Conservation (phyloP, 2,329 filamentous ascomycete species). For the Neopestalotiopsis sp. region DNA sequence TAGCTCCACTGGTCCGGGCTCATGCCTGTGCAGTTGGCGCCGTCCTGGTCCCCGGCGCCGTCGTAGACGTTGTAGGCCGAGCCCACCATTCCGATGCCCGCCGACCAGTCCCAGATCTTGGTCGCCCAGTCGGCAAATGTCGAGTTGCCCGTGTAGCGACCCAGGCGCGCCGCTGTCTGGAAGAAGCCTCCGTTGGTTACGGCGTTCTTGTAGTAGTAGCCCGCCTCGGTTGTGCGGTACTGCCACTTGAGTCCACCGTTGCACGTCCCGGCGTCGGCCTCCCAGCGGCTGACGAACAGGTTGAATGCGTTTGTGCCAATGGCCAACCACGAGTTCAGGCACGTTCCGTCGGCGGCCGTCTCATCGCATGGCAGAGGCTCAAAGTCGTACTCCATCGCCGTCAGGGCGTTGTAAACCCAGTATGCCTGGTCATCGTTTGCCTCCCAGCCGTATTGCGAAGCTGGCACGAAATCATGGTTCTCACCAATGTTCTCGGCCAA, state of each 20-base stretch:
- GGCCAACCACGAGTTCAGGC: constrained; percentile 50
- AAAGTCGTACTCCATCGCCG: constrained; percentile 51
- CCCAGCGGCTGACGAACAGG: constrained; percentile 48
- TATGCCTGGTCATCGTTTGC: constrained; percentile 56
- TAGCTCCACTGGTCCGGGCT: constrained; percentile 46
- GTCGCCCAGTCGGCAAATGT: constrained; percentile 64
- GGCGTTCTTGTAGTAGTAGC: constrained; percentile 48
- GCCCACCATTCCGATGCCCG: constrained; percentile 43
- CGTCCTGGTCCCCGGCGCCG: constrained; percentile 39
- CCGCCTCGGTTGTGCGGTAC: constrained; percentile 61
- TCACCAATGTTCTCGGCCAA: constrained; percentile 30
- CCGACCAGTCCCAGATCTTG: constrained; percentile 55
- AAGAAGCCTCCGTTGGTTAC: constrained; percentile 44
- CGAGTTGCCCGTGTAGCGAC: constrained; percentile 60
- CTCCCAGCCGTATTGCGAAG: constrained; percentile 34
- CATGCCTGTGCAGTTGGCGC: constrained; percentile 34
- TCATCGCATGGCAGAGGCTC: constrained; percentile 37
- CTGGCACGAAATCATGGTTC: constrained; percentile 31
- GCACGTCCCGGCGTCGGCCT: constrained; percentile 58
- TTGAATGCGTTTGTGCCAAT: constrained; percentile 62
- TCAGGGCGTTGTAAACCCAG: constrained; percentile 54
- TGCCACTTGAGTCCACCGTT: constrained; percentile 65
- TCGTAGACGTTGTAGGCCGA: constrained; percentile 43
- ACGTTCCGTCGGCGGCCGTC: constrained; percentile 37
- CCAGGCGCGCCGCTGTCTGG: constrained; percentile 54